These are phyloP conservation scores for Scheffersomyces segobiensis DNA, from an alignment of 1,139 yeast species.

Conservation along the genomic window DNA sequence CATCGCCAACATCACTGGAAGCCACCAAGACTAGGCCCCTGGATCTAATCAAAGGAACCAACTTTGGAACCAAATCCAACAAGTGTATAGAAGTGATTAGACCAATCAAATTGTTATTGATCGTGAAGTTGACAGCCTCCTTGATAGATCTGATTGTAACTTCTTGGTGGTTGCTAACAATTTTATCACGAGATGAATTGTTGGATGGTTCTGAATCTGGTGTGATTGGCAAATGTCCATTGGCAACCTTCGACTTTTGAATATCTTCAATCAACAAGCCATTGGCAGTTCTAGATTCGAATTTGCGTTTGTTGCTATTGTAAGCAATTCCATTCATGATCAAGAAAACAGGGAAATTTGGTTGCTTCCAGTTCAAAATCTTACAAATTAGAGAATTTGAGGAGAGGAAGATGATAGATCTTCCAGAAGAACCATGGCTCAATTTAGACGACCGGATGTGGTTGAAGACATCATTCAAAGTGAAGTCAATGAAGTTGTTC, in stretches of 20 bases:
- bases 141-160: constrained; percentile 46
- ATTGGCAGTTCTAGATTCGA: constrained; percentile 45
- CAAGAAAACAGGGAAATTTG: constrained; percentile 92
- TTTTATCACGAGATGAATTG: constrained; percentile 6
- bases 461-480: constrained; percentile 70
- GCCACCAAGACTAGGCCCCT: constrained; percentile 85
- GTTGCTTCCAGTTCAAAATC: constrained; percentile 95
- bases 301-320: constrained; percentile 24
- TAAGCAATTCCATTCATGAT: constrained; percentile 67
- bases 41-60: constrained; percentile 73
- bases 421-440: constrained; percentile 26
- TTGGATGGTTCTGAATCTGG: constrained; percentile 16
- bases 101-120: constrained; percentile 81
- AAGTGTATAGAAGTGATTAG: constrained; percentile 73
- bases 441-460: constrained; percentile 63
- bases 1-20: constrained; percentile 39
- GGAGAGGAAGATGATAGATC: constrained; percentile 81
- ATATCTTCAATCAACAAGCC: constrained; percentile 36
- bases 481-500: constrained; percentile 73
- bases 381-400: constrained; percentile 88
- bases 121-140: constrained; percentile 65
- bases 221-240: neutral
- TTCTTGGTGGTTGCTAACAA: constrained; percentile 34
- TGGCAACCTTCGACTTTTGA: constrained; percentile 4
- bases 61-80: constrained; percentile 70